These are phyloP conservation scores for Trichoderma orchidacearum DNA, from an alignment of 495 filamentous ascomycete species.

Conservation along the genomic window DNA sequence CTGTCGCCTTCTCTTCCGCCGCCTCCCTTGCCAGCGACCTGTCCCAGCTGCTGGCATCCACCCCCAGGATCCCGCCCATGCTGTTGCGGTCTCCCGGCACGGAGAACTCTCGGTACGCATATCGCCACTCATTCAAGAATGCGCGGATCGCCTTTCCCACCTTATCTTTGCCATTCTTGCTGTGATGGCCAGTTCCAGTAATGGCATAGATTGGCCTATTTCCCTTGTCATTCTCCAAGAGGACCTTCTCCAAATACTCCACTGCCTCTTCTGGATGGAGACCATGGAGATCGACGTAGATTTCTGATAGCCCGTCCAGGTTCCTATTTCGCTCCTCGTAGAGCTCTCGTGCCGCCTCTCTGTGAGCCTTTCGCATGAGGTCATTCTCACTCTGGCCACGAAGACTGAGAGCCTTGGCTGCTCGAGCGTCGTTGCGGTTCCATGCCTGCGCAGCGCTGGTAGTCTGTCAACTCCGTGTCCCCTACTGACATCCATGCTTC, in stretches of 20 bases:
- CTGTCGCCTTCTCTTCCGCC: slow-evolving; percentile 36
- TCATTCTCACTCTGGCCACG: slow-evolving; percentile 95
- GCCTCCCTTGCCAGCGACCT: slow-evolving; percentile 43
- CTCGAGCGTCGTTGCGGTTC: slow-evolving; percentile 95
- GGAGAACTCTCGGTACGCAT: slow-evolving; percentile 90
- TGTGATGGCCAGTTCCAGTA: slow-evolving; percentile 93
- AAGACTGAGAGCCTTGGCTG: slow-evolving; percentile 86
- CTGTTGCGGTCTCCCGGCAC: slow-evolving; percentile 84
- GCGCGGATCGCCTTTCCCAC: slow-evolving; percentile 84
- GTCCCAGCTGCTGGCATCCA: slow-evolving; percentile 84
- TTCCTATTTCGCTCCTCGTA: slow-evolving; percentile 93
- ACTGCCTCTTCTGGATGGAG: slow-evolving; percentile 95
- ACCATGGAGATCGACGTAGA: slow-evolving; percentile 93
- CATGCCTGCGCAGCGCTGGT: slow-evolving; percentile 94
- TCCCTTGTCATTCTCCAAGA: slow-evolving; percentile 66
- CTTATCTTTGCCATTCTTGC: slow-evolving; percentile 98
- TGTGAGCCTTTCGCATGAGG: slow-evolving; percentile 92
- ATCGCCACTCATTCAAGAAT: slow-evolving; percentile 92
- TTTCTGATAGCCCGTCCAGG: slow-evolving; percentile 43
- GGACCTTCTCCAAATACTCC: slow-evolving; percentile 77
- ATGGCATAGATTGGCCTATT: slow-evolving; percentile 81
- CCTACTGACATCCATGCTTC: too few species aligned
- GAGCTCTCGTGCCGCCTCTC: slow-evolving; percentile 79
- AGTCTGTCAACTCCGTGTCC: too few species aligned
- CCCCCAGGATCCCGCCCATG: slow-evolving; percentile 86